These are phyloP conservation scores for Naganishia antarctica DNA, from an alignment of 768 basidiomycete genomes.

Conservation along the genomic window DNA sequence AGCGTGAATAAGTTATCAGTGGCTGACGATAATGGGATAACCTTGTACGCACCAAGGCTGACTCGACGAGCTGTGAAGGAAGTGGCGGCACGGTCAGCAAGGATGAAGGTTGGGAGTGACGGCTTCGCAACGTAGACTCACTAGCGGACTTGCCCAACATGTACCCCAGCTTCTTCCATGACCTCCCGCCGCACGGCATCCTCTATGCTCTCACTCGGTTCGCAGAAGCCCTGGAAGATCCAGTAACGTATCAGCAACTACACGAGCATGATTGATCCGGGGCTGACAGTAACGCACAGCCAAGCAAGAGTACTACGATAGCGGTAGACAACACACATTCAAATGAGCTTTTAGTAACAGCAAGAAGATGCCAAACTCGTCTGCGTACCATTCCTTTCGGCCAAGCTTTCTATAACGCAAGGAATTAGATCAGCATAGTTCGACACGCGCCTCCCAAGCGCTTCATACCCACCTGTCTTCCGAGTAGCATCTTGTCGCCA, in stretches of 20 bases:
- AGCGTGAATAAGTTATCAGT: not conserved
- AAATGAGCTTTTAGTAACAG: not conserved
- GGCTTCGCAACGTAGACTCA: conserved; percentile 26
- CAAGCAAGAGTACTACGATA: conserved; percentile 71
- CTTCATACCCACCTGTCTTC: conserved; percentile 63
- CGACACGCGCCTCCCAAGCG: conserved; percentile 37
- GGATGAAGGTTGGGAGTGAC: not conserved
- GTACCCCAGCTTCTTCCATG: conserved; percentile 94
- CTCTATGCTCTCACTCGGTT: conserved; percentile 90
- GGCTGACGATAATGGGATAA: not conserved
- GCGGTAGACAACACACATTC: not conserved
- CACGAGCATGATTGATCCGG: not conserved
- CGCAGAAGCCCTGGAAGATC: conserved; percentile 59
- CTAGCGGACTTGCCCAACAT: conserved; percentile 74
- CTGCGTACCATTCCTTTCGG: conserved; percentile 27
- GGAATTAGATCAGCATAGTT: not conserved
- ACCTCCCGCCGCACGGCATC: conserved; percentile 88
- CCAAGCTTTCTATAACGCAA: conserved; percentile 20
- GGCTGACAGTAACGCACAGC: conserved; percentile 55
- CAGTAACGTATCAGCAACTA: not conserved
- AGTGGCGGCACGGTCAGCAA: not conserved
- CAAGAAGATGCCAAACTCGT: not conserved
- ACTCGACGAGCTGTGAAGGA: conserved; percentile 43
- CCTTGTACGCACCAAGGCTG: conserved; percentile 35
- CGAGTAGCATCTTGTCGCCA: conserved; percentile 77